These are phyloP conservation scores for Mycena latifolia DNA, from an alignment of 768 basidiomycete species.

Conservation along the genomic window DNA sequence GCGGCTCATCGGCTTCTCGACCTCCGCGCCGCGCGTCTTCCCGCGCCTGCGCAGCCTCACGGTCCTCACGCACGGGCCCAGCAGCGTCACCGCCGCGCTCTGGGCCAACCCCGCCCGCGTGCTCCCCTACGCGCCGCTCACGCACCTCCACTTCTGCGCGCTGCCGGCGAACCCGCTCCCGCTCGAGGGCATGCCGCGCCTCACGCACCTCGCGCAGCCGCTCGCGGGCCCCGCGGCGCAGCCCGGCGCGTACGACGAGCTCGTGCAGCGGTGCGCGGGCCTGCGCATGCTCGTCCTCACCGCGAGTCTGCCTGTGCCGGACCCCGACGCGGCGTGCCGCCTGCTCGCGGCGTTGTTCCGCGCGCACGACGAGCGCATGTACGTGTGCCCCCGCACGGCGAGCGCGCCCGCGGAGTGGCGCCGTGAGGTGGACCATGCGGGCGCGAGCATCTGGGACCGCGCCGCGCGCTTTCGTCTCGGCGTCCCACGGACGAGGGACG, in stretches of 20 bases:
- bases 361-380: background rate
- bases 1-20: slow-evolving; percentile 12
- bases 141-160: slow-evolving; percentile 1
- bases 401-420: background rate
- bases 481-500: no score
- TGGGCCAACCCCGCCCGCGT: slow-evolving; percentile 3
- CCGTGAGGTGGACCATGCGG: slow-evolving; percentile 2
- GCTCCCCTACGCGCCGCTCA: background rate
- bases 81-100: background rate
- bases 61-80: slow-evolving; percentile 1
- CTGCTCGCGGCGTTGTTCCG: background rate
- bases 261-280: background rate
- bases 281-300: slow-evolving; percentile 15
- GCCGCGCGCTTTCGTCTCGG: slow-evolving; percentile 1
- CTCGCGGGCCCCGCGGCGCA: background rate
- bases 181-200: background rate
- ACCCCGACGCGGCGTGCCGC: no score
- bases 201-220: slow-evolving; percentile 6
- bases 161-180: slow-evolving; percentile 3
- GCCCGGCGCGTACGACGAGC: background rate
- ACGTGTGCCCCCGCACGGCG: background rate
- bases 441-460: slow-evolving; percentile 5
- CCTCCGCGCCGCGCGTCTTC: background rate
- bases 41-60: slow-evolving; percentile 2
- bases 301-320: background rate